Percentiles rank a stretch among this genome's conserved stretches.
Conservation (phyloP, 75 land plant species). For the Pinus tabuliformis region DNA sequence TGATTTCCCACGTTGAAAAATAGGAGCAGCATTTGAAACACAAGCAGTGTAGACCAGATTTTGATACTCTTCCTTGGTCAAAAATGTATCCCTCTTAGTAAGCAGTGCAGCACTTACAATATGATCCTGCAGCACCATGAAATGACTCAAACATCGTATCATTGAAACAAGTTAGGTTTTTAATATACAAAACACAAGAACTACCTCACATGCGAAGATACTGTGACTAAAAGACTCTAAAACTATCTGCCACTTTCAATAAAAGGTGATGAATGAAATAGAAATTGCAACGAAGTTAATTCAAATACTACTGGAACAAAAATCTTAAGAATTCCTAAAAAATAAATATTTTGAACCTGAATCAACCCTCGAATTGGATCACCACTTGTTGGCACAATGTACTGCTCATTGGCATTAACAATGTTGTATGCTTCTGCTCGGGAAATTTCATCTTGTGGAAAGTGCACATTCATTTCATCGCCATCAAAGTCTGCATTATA, state of each 20-base stretch:
- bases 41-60: slow-evolving; percentile 84
- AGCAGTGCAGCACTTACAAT: slow-evolving; percentile 84
- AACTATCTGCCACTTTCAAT: neutral
- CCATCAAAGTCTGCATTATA: slow-evolving; percentile 99
- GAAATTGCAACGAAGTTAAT: neutral
- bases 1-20: slow-evolving; percentile 8
- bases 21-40: slow-evolving; percentile 29
- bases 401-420: slow-evolving; percentile 92
- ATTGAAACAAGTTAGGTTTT: slow-evolving; percentile 1
- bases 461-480: slow-evolving; percentile 98
- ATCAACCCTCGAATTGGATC: slow-evolving; percentile 85
- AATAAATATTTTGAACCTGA: slow-evolving; percentile 51
- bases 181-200: neutral
- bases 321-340: neutral
- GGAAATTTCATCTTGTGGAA: slow-evolving; percentile 97
- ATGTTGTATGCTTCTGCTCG: slow-evolving; percentile 84
- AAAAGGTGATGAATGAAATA: neutral
- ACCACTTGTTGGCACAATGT: slow-evolving; percentile 82
- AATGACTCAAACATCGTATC: neutral
- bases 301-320: neutral
- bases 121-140: slow-evolving; percentile 66
- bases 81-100: slow-evolving; percentile 88
- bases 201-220: neutral
- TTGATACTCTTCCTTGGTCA: slow-evolving; percentile 74
- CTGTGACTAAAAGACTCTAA: neutral